phyloP scores from a whole-genome alignment of 306 rosid genomes.

The Carpinus fangiana region DNA sequence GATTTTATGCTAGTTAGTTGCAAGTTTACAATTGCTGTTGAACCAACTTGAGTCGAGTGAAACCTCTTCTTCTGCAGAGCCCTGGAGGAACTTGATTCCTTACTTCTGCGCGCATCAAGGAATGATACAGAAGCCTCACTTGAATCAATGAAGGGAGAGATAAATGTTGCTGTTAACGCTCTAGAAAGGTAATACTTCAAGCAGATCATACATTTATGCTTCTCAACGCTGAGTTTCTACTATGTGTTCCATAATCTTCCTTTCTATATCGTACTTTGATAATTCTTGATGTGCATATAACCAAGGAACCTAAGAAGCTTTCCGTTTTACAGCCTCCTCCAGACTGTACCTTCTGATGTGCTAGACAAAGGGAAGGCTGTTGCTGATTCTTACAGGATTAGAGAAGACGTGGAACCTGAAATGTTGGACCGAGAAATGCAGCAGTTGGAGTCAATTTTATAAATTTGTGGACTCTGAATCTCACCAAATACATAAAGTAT shows the following conservation, averaged over 20 bases:
- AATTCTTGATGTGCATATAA: not conserved
- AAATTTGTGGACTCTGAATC: constrained; percentile 9
- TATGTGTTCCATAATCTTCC: not conserved
- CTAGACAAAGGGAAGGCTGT: constrained; percentile 66
- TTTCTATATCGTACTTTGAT: not conserved
- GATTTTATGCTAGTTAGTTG: not conserved
- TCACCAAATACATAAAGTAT: not conserved
- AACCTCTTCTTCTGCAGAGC: constrained; percentile 50
- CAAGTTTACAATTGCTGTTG: constrained; percentile 16
- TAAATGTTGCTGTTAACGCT: constrained; percentile 53
- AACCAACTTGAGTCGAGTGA: constrained; percentile 18
- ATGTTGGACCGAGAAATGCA: constrained; percentile 58
- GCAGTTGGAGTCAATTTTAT: constrained; percentile 73
- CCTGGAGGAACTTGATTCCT: constrained; percentile 82
- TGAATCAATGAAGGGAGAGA: constrained; percentile 69
- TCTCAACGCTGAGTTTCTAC: not conserved
- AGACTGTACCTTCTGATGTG: constrained; percentile 83
- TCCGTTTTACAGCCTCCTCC: constrained; percentile 70
- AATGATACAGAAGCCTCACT: constrained; percentile 77
- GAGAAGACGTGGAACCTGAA: constrained; percentile 45
- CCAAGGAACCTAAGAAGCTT: constrained; percentile 20
- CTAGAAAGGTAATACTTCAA: constrained; percentile 58
- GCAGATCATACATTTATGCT: constrained; percentile 9
- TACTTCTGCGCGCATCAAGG: constrained; percentile 77
- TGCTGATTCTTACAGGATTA: constrained; percentile 72